A percentile compares a stretch with the other conserved stretches of the same genome.
Evolutionary conservation across 2,329 filamentous ascomycete genomes (phyloP).

Genomic region (Cladophialophora carrionii): DNA sequence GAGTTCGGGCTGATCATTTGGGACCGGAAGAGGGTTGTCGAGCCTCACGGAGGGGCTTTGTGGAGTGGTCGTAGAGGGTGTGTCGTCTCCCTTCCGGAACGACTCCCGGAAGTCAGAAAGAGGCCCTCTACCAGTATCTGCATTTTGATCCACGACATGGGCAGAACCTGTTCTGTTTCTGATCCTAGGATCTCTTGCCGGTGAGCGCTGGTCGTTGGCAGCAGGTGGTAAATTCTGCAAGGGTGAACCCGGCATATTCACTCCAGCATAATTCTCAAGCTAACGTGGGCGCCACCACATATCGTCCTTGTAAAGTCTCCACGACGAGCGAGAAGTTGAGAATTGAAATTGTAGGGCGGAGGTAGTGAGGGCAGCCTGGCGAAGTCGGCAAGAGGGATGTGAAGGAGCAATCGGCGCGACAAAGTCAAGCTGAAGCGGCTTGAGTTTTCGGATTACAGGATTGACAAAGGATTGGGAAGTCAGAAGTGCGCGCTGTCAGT

Average conservation of each 20-base stretch:
- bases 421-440: not conserved
- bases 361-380: not conserved
- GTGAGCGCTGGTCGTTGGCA: not conserved
- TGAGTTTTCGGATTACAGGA: not conserved
- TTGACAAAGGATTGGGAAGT: not conserved
- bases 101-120: not conserved
- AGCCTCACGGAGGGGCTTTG: not conserved
- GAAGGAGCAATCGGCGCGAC: not conserved
- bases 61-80: conserved; percentile 1
- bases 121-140: not conserved
- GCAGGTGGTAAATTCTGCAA: not conserved
- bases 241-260: conserved; percentile 3
- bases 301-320: not conserved
- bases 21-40: not conserved
- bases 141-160: not conserved
- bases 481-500: not conserved
- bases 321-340: not conserved
- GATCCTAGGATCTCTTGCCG: conserved; percentile 20
- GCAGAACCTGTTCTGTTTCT: conserved; percentile 8
- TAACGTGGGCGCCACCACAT: not conserved
- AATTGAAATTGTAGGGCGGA: not conserved
- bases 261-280: not conserved
- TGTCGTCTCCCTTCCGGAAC: not conserved
- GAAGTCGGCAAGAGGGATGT: not conserved
- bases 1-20: conserved; percentile 4